These are phyloP conservation scores for Tilletia setariae DNA, from an alignment of 1,284 basidiomycete genomes.

Conservation along the genomic window DNA sequence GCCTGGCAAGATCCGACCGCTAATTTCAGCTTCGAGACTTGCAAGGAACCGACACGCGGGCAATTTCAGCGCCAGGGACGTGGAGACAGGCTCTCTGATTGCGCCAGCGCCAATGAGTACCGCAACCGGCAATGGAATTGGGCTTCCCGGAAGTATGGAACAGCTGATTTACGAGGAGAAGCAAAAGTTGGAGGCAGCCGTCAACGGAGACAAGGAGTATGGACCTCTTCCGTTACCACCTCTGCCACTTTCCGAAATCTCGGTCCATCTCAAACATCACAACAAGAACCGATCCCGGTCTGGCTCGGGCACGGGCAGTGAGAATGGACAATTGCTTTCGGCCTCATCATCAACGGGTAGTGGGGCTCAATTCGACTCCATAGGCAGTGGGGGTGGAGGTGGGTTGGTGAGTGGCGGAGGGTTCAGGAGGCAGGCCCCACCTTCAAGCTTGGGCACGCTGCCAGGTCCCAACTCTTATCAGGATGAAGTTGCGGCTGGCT, in stretches of 20 bases:
- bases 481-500: slow-evolving; percentile 7
- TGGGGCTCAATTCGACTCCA: neutral
- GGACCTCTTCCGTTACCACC: slow-evolving; percentile 3
- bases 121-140: slow-evolving; percentile 18
- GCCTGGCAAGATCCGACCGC: slow-evolving; percentile 25
- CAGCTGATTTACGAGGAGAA: slow-evolving; percentile 10
- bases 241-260: slow-evolving; percentile 2
- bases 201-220: neutral
- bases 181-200: neutral
- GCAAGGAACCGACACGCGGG: slow-evolving; percentile 39
- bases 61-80: slow-evolving; percentile 46
- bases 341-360: slow-evolving; percentile 8
- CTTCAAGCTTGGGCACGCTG: neutral
- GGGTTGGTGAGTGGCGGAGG: slow-evolving; percentile 1
- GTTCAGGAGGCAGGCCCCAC: neutral
- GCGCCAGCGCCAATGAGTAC: slow-evolving; percentile 21
- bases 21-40: slow-evolving; percentile 23
- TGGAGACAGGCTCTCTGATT: slow-evolving; percentile 41
- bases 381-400: neutral
- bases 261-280: slow-evolving; percentile 1
- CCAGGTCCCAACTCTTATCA: neutral
- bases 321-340: slow-evolving; percentile 1
- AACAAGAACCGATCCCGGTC: neutral
- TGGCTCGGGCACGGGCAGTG: slow-evolving; percentile 5
- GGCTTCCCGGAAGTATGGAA: slow-evolving; percentile 27